Conservation (phyloP, 2,329 filamentous ascomycete species). For the Aspergillus jensenii region DNA sequence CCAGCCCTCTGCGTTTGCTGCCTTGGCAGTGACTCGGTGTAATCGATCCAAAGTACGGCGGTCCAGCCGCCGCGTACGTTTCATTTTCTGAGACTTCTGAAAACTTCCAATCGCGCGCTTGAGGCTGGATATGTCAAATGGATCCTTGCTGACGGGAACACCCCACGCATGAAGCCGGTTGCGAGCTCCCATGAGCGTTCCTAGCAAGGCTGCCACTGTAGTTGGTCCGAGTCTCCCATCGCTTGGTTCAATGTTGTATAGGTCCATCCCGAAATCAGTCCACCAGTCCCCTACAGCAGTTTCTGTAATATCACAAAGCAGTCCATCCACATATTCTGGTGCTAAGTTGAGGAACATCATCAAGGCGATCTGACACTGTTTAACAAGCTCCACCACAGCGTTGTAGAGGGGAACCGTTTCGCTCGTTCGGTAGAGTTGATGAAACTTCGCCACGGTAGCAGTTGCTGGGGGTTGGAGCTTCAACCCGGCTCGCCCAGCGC, state of each 20-base stretch:
- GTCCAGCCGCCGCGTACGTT: constrained; percentile 76
- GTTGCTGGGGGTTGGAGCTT: constrained; percentile 74
- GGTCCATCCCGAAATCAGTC: constrained; percentile 86
- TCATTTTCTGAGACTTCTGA: constrained; percentile 83
- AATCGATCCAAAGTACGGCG: constrained; percentile 77
- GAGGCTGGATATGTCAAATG: constrained; percentile 79
- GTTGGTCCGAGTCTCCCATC: constrained; percentile 92
- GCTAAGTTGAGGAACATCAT: constrained; percentile 84
- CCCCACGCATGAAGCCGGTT: constrained; percentile 85
- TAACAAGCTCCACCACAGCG: constrained; percentile 84
- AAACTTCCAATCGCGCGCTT: constrained; percentile 85
- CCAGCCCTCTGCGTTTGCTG: constrained; percentile 85
- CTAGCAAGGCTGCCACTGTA: constrained; percentile 83
- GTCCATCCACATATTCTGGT: constrained; percentile 85
- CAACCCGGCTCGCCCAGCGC: constrained; percentile 84
- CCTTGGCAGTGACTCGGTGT: constrained; percentile 83
- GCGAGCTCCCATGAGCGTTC: constrained; percentile 83
- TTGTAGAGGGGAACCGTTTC: constrained; percentile 76
- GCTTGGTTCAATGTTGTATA: constrained; percentile 87
- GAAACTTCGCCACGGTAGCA: constrained; percentile 86
- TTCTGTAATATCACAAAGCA: constrained; percentile 92
- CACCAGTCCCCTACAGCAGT: constrained; percentile 91
- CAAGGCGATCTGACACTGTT: constrained; percentile 84
- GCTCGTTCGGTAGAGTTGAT: constrained; percentile 83
- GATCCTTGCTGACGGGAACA: constrained; percentile 83